Evolutionary conservation across 345 rosid species (phyloP).

Genomic region (Passiflora organensis): DNA sequence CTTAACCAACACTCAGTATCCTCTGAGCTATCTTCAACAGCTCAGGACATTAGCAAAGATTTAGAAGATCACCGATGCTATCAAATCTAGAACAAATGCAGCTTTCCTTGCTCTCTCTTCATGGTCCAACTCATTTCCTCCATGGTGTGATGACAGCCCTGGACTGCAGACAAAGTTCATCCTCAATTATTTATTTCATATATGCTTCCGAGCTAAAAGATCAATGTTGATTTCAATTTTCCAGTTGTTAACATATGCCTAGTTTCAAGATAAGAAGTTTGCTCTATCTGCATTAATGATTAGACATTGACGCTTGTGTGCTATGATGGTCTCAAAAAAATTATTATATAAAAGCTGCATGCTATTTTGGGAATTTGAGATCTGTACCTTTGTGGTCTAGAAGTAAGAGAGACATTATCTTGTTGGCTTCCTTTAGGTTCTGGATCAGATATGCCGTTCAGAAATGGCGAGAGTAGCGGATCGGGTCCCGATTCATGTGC

Average conservation of each 20-base stretch:
- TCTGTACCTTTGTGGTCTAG: constrained; percentile 35
- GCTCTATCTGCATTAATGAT: too few relatives aligned
- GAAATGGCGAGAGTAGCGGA: constrained; percentile 45
- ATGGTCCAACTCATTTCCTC: constrained; percentile 18
- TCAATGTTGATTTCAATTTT: too few relatives aligned
- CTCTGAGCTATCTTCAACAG: background rate
- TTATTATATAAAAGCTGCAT: too few relatives aligned
- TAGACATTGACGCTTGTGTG: too few relatives aligned
- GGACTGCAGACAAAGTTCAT: constrained; percentile 22
- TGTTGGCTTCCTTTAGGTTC: constrained; percentile 19
- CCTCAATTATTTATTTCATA: background rate
- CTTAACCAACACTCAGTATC: background rate
- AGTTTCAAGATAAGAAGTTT: constrained; percentile 1
- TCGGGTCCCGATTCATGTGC: constrained; percentile 29
- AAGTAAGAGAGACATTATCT: constrained; percentile 16
- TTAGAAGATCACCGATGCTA: constrained; percentile 41
- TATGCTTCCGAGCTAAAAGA: too few relatives aligned
- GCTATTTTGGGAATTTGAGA: background rate
- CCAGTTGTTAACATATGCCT: too few relatives aligned
- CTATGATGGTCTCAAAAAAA: too few relatives aligned
- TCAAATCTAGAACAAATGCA: constrained; percentile 38
- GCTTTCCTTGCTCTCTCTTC: constrained; percentile 49
- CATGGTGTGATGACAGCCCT: constrained; percentile 11
- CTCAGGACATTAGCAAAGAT: constrained; percentile 1
- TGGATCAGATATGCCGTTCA: constrained; percentile 21